phyloP scores from a whole-genome alignment of 805 yeast species.

The Yarrowia phangngaensis region DNA sequence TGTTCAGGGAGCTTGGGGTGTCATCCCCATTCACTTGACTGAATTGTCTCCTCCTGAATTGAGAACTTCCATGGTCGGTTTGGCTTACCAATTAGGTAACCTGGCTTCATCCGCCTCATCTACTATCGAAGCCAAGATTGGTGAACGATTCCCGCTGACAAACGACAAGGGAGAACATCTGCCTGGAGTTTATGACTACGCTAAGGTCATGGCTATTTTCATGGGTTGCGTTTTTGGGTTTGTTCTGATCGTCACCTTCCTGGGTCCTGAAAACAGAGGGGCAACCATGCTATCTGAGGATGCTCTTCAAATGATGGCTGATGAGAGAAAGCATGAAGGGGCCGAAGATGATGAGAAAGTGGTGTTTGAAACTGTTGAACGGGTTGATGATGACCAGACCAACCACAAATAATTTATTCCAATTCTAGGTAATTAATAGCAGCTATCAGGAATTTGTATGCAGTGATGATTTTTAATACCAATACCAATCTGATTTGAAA shows the following conservation, averaged over 20 bases:
- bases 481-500: no score
- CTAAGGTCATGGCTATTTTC: conserved; percentile 64
- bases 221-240: conserved; percentile 62
- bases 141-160: conserved; percentile 54
- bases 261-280: conserved; percentile 54
- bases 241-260: conserved; percentile 46
- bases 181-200: conserved; percentile 50
- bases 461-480: no score
- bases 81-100: conserved; percentile 68
- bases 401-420: no score
- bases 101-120: conserved; percentile 67
- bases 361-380: conserved; percentile 14
- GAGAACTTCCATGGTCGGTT: conserved; percentile 58
- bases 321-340: background rate
- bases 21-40: conserved; percentile 59
- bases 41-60: conserved; percentile 66
- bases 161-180: conserved; percentile 37
- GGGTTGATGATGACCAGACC: no score
- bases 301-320: background rate
- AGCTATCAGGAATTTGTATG: no score
- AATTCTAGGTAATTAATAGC: no score
- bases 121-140: conserved; percentile 64
- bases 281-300: conserved; percentile 6
- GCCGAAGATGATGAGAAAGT: conserved; percentile 23
- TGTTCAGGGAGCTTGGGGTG: conserved; percentile 68